phyloP scores from a whole-genome alignment of 805 yeast genomes.

The Cyberlindnera samutprakarnensis region DNA sequence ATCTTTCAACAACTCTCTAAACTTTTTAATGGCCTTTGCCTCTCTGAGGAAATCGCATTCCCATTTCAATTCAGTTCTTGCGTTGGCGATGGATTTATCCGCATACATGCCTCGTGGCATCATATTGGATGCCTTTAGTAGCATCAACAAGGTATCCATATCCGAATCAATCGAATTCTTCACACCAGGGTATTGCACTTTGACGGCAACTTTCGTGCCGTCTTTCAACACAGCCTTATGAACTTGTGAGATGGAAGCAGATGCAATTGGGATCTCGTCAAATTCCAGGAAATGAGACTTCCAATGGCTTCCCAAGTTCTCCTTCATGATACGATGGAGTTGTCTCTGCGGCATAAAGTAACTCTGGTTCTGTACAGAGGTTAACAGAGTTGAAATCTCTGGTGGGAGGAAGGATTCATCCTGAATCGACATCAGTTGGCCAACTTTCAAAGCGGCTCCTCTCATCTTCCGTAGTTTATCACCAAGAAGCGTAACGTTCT shows the following conservation, averaged over 20 bases:
- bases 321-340: slow-evolving; percentile 62
- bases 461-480: slow-evolving; percentile 88
- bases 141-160: slow-evolving; percentile 72
- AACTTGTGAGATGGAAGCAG: slow-evolving; percentile 97
- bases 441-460: slow-evolving; percentile 97
- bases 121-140: slow-evolving; percentile 78
- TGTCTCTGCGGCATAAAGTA: slow-evolving; percentile 96
- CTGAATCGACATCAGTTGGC: slow-evolving; percentile 96
- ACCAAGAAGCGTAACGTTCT: slow-evolving; percentile 82
- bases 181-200: slow-evolving; percentile 97
- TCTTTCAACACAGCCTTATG: slow-evolving; percentile 71
- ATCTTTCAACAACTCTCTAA: slow-evolving; percentile 51
- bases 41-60: slow-evolving; percentile 95
- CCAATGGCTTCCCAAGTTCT: slow-evolving; percentile 80
- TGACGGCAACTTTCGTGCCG: slow-evolving; percentile 77
- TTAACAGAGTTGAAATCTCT: slow-evolving; percentile 73
- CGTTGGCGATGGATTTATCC: slow-evolving; percentile 88
- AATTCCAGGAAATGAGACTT: slow-evolving; percentile 61
- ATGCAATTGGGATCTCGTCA: slow-evolving; percentile 88
- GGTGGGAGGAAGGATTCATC: slow-evolving; percentile 78
- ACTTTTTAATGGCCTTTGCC: slow-evolving; percentile 66
- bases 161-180: slow-evolving; percentile 91
- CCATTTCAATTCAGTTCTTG: slow-evolving; percentile 91
- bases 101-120: slow-evolving; percentile 88
- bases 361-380: slow-evolving; percentile 88